Evolutionary conservation across 306 rosid genomes (phyloP).

Genomic region (Vigna nakashimae): DNA sequence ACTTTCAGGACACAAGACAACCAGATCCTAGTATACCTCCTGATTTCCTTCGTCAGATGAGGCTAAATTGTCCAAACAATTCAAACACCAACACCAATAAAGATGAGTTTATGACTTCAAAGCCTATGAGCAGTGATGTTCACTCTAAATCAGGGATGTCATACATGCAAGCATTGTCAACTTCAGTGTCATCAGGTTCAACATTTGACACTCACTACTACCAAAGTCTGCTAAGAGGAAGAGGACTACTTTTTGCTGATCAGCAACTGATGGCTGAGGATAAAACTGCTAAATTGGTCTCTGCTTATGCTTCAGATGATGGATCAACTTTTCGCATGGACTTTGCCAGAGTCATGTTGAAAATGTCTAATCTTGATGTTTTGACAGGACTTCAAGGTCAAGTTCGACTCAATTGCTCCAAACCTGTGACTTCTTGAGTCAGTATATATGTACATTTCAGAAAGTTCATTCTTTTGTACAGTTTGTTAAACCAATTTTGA

Average conservation of each 20-base stretch:
- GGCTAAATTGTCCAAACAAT: slow-evolving; percentile 53
- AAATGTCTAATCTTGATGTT: slow-evolving; percentile 71
- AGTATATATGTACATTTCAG: not conserved
- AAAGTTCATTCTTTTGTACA: not conserved
- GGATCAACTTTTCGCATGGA: slow-evolving; percentile 80
- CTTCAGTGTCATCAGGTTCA: slow-evolving; percentile 63
- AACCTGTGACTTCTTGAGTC: slow-evolving; percentile 22
- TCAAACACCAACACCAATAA: slow-evolving; percentile 20
- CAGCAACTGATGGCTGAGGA: slow-evolving; percentile 77
- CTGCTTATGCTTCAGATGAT: slow-evolving; percentile 80
- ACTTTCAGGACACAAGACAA: slow-evolving; percentile 72
- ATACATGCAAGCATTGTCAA: slow-evolving; percentile 53
- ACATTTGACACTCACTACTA: slow-evolving; percentile 77
- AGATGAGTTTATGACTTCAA: slow-evolving; percentile 24
- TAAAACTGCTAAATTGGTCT: slow-evolving; percentile 68
- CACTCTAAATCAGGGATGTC: slow-evolving; percentile 51
- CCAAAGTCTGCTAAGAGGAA: slow-evolving; percentile 66
- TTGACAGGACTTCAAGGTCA: slow-evolving; percentile 52
- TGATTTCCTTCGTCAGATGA: slow-evolving; percentile 65
- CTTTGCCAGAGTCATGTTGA: slow-evolving; percentile 72
- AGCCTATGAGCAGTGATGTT: slow-evolving; percentile 22
- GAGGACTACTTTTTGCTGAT: slow-evolving; percentile 85
- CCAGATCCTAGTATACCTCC: slow-evolving; percentile 73
- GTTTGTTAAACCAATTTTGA: not conserved
- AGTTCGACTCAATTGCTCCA: slow-evolving; percentile 55